Base-by-base conservation (phyloP, 176 grass and related monocot genomes). In the Ampelocalamus luodianensis region DNA sequence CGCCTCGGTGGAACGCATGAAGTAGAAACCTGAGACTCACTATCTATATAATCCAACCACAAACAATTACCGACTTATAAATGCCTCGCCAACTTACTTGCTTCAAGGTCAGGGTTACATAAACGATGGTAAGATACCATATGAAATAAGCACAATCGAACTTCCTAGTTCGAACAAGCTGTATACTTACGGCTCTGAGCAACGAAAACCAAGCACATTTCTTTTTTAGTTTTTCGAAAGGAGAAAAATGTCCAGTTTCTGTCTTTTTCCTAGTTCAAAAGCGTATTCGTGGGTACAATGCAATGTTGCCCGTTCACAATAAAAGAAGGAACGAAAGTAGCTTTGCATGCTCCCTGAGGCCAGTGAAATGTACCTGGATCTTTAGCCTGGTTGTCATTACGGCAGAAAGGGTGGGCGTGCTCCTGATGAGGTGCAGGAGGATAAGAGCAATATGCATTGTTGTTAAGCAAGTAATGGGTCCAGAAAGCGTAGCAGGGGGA, bases 381-480 rank as follows among this genome's bases (percentile, higher is more conserved):
- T 76, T 82, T 90, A 72, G 80, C 56, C 43, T 40, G 83, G 72
- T 48, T 90, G 83, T 71, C 73, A 54, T 65, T 22, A 65, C 65
- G 78, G 83, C 39, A 73, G 45, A 82, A 64, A 14, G 72, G 56
- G 44, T 67, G 68, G 29, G 69, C 11, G 26, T 68, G 62, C 8
- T 90, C 83, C 3, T 90, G 83, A 29, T 82, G 68, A 3, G 66
- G 72, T 13, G 72, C 38, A 78, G 24, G 60, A 63, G 83, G 56
- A 69, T 86, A 90, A 54, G 84, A 40, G 72, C 42, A 54, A 54
- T 58, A 62, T 0, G 46, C 44, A 78, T 82, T 90, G 80, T 91
- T 91, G 63, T 85, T 91, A 34, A 86, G 80, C 79, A 79, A 65
- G 73, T 68, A 90, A 66, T 86, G 80, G 29, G 73, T 68, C 82